Evolutionary conservation across 2,329 filamentous ascomycete species (phyloP).

Genomic region (Ophioceras dolichostomum): DNA sequence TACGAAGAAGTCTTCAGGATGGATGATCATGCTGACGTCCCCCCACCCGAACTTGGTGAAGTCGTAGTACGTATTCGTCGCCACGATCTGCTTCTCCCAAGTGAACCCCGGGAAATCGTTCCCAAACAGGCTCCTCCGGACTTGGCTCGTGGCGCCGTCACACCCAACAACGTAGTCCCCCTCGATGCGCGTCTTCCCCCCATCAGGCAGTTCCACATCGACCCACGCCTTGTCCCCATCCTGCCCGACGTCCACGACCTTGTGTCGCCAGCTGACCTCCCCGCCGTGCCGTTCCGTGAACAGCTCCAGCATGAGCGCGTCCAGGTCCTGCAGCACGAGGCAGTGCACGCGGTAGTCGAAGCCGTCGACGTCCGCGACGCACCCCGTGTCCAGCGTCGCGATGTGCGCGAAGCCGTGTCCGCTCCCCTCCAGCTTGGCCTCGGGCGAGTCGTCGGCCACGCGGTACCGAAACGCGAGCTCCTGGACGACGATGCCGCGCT

Average conservation of each 20-base stretch:
- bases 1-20: constrained; percentile 44
- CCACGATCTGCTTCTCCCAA: constrained; percentile 46
- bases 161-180: constrained; percentile 32
- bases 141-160: constrained; percentile 28
- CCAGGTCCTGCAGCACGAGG: constrained; percentile 27
- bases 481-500: constrained; percentile 13
- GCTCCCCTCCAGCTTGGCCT: not conserved
- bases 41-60: constrained; percentile 40
- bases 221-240: constrained; percentile 30
- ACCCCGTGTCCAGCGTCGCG: constrained; percentile 20
- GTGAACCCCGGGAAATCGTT: constrained; percentile 47
- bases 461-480: constrained; percentile 1
- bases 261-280: constrained; percentile 30
- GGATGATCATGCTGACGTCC: constrained; percentile 48
- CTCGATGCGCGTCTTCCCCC: constrained; percentile 19
- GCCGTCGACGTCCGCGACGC: constrained; percentile 21
- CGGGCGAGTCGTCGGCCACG: not conserved
- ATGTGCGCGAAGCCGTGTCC: constrained; percentile 14
- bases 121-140: constrained; percentile 36
- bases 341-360: constrained; percentile 26
- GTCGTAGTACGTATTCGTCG: constrained; percentile 54
- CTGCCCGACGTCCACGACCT: constrained; percentile 32
- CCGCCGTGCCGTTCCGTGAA: constrained; percentile 21
- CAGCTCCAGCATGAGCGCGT: constrained; percentile 28
- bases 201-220: constrained; percentile 24